phyloP scores from a whole-genome alignment of 805 yeast genomes.

The Pichia scutulata region DNA sequence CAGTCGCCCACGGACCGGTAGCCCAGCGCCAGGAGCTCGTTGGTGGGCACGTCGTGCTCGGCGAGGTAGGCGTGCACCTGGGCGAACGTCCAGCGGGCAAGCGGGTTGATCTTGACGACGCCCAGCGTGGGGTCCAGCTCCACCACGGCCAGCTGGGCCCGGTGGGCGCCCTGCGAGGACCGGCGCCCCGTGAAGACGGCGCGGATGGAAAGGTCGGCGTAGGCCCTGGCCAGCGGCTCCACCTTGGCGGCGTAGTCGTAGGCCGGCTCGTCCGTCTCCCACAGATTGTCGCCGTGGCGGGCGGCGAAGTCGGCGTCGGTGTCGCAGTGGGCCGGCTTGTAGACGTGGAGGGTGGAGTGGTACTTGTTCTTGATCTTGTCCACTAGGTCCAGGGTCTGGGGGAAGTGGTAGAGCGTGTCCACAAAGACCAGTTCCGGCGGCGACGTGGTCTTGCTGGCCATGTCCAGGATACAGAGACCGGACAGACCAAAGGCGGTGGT shows the following conservation, averaged over 20 bases:
- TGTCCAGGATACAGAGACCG: constrained; percentile 82
- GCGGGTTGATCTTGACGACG: constrained; percentile 80
- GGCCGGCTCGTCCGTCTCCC: constrained; percentile 74
- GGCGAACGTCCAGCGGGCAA: constrained; percentile 72
- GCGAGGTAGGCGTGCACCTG: constrained; percentile 67
- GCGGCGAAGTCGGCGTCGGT: constrained; percentile 56
- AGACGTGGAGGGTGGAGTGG: constrained; percentile 48
- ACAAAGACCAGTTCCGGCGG: constrained; percentile 73
- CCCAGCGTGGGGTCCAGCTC: constrained; percentile 68
- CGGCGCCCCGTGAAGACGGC: constrained; percentile 93
- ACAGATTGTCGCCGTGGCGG: constrained; percentile 66
- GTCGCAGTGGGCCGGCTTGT: constrained; percentile 51
- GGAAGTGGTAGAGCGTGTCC: constrained; percentile 89
- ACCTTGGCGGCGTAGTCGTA: constrained; percentile 88
- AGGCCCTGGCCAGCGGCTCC: constrained; percentile 86
- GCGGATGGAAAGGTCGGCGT: constrained; percentile 57
- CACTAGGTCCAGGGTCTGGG: constrained; percentile 81
- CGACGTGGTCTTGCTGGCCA: constrained; percentile 42
- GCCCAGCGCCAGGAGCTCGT: constrained; percentile 74
- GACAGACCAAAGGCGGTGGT: constrained; percentile 95
- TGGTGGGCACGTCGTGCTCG: constrained; percentile 71
- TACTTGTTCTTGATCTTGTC: constrained; percentile 21
- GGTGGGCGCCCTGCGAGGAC: constrained; percentile 80
- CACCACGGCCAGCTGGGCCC: constrained; percentile 62
- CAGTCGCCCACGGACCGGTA: constrained; percentile 92